Evolutionary conservation across 331 rosid species (phyloP).

Genomic region (Ulmus americana): DNA sequence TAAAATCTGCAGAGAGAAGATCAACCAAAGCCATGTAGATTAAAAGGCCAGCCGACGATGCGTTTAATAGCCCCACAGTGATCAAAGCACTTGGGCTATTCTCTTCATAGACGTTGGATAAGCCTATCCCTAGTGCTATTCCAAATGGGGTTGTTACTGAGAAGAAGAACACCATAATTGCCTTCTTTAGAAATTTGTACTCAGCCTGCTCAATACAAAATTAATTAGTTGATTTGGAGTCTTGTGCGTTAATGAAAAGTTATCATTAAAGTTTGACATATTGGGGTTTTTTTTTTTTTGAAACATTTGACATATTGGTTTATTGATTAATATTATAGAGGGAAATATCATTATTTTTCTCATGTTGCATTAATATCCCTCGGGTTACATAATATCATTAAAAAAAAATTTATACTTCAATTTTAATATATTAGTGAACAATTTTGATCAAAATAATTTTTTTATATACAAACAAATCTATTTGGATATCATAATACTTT

Average conservation of each 20-base stretch:
- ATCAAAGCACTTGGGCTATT: constrained; percentile 52
- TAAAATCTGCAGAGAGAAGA: constrained; percentile 64
- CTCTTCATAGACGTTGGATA: constrained; percentile 49
- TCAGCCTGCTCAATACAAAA: constrained; percentile 37
- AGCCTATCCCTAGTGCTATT: constrained; percentile 54
- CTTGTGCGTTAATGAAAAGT: background rate
- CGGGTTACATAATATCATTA: too few relatives aligned
- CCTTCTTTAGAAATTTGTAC: constrained; percentile 47
- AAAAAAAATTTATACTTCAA: too few relatives aligned
- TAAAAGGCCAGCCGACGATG: constrained; percentile 69
- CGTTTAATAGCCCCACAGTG: constrained; percentile 62
- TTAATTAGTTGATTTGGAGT: background rate
- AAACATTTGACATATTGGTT: background rate
- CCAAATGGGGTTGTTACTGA: constrained; percentile 72
- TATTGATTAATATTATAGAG: too few relatives aligned
- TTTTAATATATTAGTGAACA: too few relatives aligned
- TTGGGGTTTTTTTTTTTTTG: too few relatives aligned
- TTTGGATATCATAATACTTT: too few relatives aligned
- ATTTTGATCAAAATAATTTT: too few relatives aligned
- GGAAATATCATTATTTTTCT: too few relatives aligned
- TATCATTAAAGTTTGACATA: background rate
- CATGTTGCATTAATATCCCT: too few relatives aligned
- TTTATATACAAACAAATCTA: too few relatives aligned
- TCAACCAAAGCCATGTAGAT: constrained; percentile 79
- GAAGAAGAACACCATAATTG: constrained; percentile 57